Base-by-base conservation (phyloP, 176 grass and related monocot species). In the Tillandsia leiboldiana region DNA sequence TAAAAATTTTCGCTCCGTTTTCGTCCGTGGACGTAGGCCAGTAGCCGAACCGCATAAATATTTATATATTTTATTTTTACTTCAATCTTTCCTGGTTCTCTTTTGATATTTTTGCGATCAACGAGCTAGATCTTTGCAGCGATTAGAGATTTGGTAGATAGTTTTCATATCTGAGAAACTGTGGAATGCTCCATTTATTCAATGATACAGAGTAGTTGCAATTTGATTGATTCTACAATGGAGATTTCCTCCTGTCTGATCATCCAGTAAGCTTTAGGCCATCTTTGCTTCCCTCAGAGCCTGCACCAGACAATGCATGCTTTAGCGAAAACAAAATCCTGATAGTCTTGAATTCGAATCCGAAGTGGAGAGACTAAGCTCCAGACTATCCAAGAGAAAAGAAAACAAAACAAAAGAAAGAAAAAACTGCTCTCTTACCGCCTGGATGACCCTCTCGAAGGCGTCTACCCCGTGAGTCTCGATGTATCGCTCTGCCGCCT, bases 401-500 rank as follows among this genome's bases (percentile, higher is more conserved):
- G 53, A 23, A 9, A 47, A 52, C 12, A 71, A 50, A 1, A 24
- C 24, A 51, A 59, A 48, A n/a, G 13, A 0, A 64, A 58, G 5
- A 65, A 77, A 78, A 53, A 51, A 11, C 15, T 64, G 10, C 33
- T 75, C 48, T 42, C 58, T 80, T 78, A 99, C 95, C 13, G 80
- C 87, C 63, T 85, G 67, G 71, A 99, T 75, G 80, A 99, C 84
- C 65, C 78, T 83, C 24, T 85, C 87, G 10, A 99, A 89, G 51
- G 95, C 95, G 15, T 92, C 87, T 0, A 82, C 79, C 3, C 95
- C 95, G 5, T 88, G 64, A 15, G n/a, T 73, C 50, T 99, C 87
- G 72, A 99, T 88, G 76, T 73, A 99, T 20, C 80, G 80, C 50
- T 99, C 95, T 2, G 94, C 90, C 24, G 84, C 78, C 78, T 76